These are phyloP conservation scores for Metschnikowia colocasiae DNA, from an alignment of 805 yeast genomes.

Conservation along the genomic window DNA sequence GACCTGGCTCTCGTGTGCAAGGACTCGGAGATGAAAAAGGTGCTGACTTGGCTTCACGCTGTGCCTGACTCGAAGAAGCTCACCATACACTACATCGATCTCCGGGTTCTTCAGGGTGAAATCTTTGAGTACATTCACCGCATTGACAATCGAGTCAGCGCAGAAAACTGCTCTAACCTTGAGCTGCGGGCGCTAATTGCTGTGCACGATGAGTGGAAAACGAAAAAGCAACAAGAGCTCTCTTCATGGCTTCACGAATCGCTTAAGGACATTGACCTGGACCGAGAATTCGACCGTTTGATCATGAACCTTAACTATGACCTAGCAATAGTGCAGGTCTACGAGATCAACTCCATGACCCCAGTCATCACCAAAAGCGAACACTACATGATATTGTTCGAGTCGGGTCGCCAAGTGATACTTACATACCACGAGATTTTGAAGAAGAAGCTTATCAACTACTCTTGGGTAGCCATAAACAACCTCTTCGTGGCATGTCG, in stretches of 20 bases:
- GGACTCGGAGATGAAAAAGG: neutral
- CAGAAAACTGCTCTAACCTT: neutral
- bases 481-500: slow-evolving; percentile 12
- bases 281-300: slow-evolving; percentile 6
- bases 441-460: slow-evolving; percentile 10
- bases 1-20: slow-evolving; percentile 6
- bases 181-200: neutral
- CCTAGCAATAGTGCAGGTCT: slow-evolving; percentile 11
- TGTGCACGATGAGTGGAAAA: slow-evolving; percentile 9
- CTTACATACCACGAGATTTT: slow-evolving; percentile 10
- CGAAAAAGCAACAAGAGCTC: slow-evolving; percentile 4
- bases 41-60: neutral
- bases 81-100: slow-evolving; percentile 8
- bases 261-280: neutral
- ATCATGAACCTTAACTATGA: slow-evolving; percentile 13
- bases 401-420: slow-evolving; percentile 15
- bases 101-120: slow-evolving; percentile 10
- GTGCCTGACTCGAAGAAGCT: slow-evolving; percentile 3
- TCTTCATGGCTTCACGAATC: slow-evolving; percentile 6
- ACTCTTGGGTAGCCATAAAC: slow-evolving; percentile 19
- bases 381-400: slow-evolving; percentile 9
- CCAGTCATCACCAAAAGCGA: slow-evolving; percentile 5
- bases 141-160: slow-evolving; percentile 4
- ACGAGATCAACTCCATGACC: slow-evolving; percentile 12
- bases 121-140: slow-evolving; percentile 9